Conservation (phyloP, 176 grass and related monocot genomes). For the Eragrostis curvula region DNA sequence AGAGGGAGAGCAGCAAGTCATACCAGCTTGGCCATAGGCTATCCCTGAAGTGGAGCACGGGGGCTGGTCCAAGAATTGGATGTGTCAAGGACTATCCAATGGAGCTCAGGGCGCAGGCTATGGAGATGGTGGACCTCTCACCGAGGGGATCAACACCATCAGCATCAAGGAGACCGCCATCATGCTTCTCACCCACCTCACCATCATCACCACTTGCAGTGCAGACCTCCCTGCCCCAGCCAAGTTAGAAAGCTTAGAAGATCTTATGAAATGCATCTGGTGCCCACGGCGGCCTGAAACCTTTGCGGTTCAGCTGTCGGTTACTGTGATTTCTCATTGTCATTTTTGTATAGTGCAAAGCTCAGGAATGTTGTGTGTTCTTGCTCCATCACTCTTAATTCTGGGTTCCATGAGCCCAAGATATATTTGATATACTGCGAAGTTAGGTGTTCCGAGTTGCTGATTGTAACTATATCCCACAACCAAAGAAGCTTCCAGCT, state of each 20-base stretch:
- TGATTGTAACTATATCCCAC: no score
- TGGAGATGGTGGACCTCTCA: conserved; percentile 81
- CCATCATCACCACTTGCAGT: background rate
- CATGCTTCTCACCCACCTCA: conserved; percentile 34
- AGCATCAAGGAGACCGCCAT: conserved; percentile 9
- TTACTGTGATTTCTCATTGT: background rate
- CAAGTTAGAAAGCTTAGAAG: conserved; percentile 29
- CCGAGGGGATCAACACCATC: conserved; percentile 53
- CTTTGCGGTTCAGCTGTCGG: background rate
- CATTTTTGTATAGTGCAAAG: background rate
- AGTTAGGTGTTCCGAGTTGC: no score
- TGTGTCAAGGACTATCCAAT: conserved; percentile 83
- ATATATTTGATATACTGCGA: no score
- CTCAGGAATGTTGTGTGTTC: background rate
- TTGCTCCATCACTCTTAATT: background rate
- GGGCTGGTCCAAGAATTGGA: conserved; percentile 89
- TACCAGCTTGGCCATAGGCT: conserved; percentile 88
- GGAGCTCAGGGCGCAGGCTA: conserved; percentile 71
- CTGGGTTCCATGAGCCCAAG: no score
- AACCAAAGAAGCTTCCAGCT: no score
- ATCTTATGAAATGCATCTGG: background rate
- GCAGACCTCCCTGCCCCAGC: conserved; percentile 35
- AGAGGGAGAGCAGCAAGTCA: conserved; percentile 57
- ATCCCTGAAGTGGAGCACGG: conserved; percentile 85
- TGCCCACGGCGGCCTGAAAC: background rate